Evolutionary conservation across 495 filamentous ascomycete genomes (phyloP).

Genomic region (Clavariopsis aquatica): DNA sequence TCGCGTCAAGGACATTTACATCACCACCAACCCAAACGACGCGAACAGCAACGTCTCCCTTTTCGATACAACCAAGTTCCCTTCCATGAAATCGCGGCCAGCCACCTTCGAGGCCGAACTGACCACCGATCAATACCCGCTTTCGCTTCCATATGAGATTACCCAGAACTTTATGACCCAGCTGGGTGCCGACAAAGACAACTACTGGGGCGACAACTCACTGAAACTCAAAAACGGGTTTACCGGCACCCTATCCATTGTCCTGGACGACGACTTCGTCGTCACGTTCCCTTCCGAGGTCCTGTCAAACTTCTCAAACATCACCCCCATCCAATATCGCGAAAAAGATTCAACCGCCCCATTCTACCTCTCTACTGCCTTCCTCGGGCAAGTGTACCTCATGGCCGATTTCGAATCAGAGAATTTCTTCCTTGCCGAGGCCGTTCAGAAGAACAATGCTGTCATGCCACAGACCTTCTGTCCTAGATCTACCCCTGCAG

Average conservation of each 20-base stretch:
- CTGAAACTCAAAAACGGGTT: conserved; percentile 38
- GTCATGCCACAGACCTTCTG: conserved; percentile 42
- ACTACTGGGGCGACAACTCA: conserved; percentile 38
- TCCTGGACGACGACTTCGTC: conserved; percentile 39
- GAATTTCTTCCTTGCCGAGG: conserved; percentile 42
- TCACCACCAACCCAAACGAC: conserved; percentile 30
- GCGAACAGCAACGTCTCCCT: conserved; percentile 36
- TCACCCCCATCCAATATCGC: conserved; percentile 38
- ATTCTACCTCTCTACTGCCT: conserved; percentile 41
- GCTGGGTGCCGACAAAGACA: conserved; percentile 29
- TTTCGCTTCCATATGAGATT: conserved; percentile 40
- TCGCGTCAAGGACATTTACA: conserved; percentile 40
- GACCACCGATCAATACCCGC: conserved; percentile 42
- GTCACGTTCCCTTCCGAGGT: conserved; percentile 41
- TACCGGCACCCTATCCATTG: conserved; percentile 38
- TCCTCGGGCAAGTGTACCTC: conserved; percentile 43
- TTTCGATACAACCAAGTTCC: conserved; percentile 37
- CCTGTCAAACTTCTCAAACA: conserved; percentile 33
- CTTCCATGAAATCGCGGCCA: conserved; percentile 26
- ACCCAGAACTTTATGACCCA: conserved; percentile 43
- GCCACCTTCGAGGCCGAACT: conserved; percentile 39
- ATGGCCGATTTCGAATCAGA: conserved; percentile 43
- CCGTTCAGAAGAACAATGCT: conserved; percentile 34
- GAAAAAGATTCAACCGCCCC: conserved; percentile 27
- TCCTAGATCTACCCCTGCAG: conserved; percentile 30